Evolutionary conservation across 768 basidiomycete species (phyloP).

Genomic region (Astraeus odoratus): DNA sequence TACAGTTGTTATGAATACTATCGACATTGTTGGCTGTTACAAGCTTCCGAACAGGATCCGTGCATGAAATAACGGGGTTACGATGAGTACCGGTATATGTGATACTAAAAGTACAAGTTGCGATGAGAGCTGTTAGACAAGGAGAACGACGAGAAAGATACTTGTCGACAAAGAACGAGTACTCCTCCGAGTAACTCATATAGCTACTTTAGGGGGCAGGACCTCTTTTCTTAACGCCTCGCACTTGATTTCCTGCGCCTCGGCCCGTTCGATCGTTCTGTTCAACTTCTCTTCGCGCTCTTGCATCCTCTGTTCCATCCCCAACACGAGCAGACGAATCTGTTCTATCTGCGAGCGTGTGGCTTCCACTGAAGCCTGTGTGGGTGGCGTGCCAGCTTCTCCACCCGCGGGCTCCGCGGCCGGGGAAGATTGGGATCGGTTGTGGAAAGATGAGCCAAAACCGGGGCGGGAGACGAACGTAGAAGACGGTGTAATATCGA

Average conservation of each 20-base stretch:
- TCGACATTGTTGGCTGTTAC: neutral
- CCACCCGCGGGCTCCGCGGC: constrained; percentile 13
- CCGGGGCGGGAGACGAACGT: constrained; percentile 21
- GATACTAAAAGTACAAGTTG: no score
- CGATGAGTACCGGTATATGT: no score
- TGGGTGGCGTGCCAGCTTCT: constrained; percentile 8
- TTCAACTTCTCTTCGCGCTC: constrained; percentile 53
- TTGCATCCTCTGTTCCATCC: constrained; percentile 70
- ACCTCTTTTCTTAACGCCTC: constrained; percentile 42
- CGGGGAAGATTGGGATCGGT: constrained; percentile 13
- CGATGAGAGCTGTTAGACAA: neutral
- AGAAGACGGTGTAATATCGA: constrained; percentile 31
- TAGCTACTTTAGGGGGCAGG: constrained; percentile 15
- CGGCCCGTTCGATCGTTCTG: constrained; percentile 55
- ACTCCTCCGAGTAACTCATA: no score
- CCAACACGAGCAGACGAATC: constrained; percentile 58
- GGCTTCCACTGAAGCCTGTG: constrained; percentile 29
- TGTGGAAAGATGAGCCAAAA: constrained; percentile 23
- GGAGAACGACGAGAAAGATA: constrained; percentile 8
- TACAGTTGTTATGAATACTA: neutral
- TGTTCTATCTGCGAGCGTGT: constrained; percentile 61
- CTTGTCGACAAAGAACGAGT: constrained; percentile 6
- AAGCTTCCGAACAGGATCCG: no score
- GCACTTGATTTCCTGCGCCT: constrained; percentile 48
- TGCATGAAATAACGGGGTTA: no score